A percentile compares a stretch with the other conserved stretches of the same genome.
Evolutionary conservation across 2,329 filamentous ascomycete species (phyloP).

Genomic region (Fusarium praegraminearum): DNA sequence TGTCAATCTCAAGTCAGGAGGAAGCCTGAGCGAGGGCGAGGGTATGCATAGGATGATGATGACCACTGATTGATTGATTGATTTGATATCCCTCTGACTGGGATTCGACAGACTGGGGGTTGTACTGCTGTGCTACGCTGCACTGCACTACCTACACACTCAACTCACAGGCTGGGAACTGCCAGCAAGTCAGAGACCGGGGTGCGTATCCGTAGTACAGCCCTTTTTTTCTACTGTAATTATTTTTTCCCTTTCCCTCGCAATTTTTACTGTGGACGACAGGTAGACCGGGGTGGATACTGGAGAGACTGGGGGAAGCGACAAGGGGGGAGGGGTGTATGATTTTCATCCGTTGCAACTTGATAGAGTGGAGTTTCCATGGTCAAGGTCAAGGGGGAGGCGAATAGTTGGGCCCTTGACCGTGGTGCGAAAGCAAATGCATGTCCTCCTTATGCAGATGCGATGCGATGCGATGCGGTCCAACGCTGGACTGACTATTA

Average conservation of each 20-base stretch:
- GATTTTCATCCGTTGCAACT: conserved; percentile 29
- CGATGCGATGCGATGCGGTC: neutral
- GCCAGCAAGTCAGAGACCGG: conserved; percentile 9
- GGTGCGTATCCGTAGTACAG: conserved; percentile 29
- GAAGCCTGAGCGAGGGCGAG: conserved; percentile 34
- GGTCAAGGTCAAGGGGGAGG: conserved; percentile 39
- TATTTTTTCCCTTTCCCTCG: conserved; percentile 20
- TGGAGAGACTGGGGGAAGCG: conserved; percentile 44
- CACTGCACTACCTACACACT: neutral
- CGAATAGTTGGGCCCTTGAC: conserved; percentile 33
- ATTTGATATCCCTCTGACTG: conserved; percentile 37
- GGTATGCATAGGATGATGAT: conserved; percentile 14
- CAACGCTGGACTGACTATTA: conserved; percentile 5
- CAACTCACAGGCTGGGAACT: conserved; percentile 13
- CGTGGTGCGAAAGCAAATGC: conserved; percentile 25
- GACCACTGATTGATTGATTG: conserved; percentile 30
- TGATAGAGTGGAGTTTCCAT: conserved; percentile 36
- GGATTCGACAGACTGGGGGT: conserved; percentile 32
- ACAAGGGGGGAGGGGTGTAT: conserved; percentile 39
- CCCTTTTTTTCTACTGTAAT: conserved; percentile 21
- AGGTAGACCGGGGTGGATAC: conserved; percentile 42
- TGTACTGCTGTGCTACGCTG: conserved; percentile 6
- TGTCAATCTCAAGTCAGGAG: conserved; percentile 44
- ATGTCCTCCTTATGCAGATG: conserved; percentile 27
- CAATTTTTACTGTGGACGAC: conserved; percentile 32